These are phyloP conservation scores for Sordariomycetes sp. DNA, from an alignment of 2,329 filamentous ascomycete species.

Conservation along the genomic window DNA sequence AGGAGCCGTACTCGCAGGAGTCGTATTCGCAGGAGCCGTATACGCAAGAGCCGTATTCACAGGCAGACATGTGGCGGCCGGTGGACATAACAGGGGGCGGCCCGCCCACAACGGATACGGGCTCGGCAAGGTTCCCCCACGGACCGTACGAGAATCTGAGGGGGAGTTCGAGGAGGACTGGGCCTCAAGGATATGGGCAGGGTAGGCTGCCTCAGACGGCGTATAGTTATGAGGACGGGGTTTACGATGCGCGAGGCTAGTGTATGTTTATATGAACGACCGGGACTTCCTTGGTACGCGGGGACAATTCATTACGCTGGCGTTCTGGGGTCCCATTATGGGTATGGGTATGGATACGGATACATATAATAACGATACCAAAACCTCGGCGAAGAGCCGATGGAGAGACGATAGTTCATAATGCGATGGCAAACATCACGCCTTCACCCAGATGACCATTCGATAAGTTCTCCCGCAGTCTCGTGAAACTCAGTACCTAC, in stretches of 20 bases:
- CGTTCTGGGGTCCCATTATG: background rate
- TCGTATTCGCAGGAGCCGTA: background rate
- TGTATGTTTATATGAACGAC: background rate
- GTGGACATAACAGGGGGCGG: background rate
- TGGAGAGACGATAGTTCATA: background rate
- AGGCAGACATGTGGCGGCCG: background rate
- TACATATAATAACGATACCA: background rate
- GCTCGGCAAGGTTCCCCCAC: background rate
- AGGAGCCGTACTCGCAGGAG: background rate
- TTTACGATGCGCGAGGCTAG: background rate
- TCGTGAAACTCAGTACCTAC: background rate
- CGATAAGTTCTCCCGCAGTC: background rate
- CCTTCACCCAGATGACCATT: background rate
- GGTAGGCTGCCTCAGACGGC: background rate
- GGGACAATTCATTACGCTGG: background rate
- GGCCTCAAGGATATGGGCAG: background rate
- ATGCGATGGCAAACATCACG: background rate
- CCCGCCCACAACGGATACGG: background rate
- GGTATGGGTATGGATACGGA: background rate
- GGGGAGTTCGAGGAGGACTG: background rate
- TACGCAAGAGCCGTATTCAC: too few relatives aligned
- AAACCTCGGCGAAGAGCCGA: background rate
- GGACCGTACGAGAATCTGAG: conserved; percentile 3
- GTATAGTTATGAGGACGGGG: conserved; percentile 1
- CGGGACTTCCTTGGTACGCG: background rate